These are phyloP conservation scores for Thermomyces lanuginosus DNA, from an alignment of 2,329 filamentous ascomycete species.

Conservation along the genomic window DNA sequence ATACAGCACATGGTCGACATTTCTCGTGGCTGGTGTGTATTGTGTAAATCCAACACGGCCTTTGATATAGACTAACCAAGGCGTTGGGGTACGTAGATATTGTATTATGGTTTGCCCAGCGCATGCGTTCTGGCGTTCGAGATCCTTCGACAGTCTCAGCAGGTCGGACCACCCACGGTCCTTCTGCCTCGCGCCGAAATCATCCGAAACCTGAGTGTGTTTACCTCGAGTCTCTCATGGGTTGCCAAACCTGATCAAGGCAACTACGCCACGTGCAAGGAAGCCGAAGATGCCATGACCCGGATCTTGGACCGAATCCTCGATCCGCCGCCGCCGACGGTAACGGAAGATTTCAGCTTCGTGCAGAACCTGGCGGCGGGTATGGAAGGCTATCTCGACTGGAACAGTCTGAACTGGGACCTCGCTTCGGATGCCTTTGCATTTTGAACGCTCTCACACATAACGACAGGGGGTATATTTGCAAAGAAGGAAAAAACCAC, in stretches of 20 bases:
- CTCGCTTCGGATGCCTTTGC: slow-evolving; percentile 14
- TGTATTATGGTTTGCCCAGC: slow-evolving; percentile 13
- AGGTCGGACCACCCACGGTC: slow-evolving; percentile 9
- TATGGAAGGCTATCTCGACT: slow-evolving; percentile 18
- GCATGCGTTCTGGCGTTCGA: slow-evolving; percentile 16
- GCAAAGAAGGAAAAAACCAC: not conserved
- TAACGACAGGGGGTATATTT: too few species aligned
- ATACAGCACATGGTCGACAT: slow-evolving; percentile 17
- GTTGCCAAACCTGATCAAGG: slow-evolving; percentile 18
- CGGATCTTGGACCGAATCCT: slow-evolving; percentile 20
- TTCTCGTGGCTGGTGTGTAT: slow-evolving; percentile 20
- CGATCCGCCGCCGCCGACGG: slow-evolving; percentile 17
- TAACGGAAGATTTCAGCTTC: slow-evolving; percentile 10
- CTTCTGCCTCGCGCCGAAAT: slow-evolving; percentile 10
- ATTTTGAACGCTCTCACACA: slow-evolving; percentile 2
- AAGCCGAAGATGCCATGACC: slow-evolving; percentile 20
- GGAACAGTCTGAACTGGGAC: slow-evolving; percentile 20
- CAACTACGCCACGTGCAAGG: slow-evolving; percentile 20
- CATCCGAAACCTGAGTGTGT: slow-evolving; percentile 11
- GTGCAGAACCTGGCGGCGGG: slow-evolving; percentile 17
- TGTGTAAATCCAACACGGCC: not conserved
- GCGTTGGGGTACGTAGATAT: slow-evolving; percentile 8
- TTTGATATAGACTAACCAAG: too few species aligned
- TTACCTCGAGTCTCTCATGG: slow-evolving; percentile 15
- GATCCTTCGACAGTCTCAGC: slow-evolving; percentile 16